phyloP scores from a whole-genome alignment of 2,329 filamentous ascomycete species.

The Fusarium virguliforme region DNA sequence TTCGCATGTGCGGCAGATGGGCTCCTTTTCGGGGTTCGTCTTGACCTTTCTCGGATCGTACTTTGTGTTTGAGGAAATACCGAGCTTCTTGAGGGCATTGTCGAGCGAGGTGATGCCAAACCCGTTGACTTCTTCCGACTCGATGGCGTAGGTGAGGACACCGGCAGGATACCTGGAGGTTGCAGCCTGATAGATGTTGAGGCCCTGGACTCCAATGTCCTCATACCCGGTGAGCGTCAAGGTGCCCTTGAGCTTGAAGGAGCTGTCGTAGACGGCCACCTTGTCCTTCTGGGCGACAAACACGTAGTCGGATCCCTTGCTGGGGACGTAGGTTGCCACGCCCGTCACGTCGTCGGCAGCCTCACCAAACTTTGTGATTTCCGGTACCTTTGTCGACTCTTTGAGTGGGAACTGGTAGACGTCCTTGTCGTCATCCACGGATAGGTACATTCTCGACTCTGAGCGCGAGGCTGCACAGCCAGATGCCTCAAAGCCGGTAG shows the following conservation, averaged over 20 bases:
- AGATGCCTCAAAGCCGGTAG: constrained; percentile 59
- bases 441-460: constrained; percentile 59
- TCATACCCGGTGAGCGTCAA: constrained; percentile 58
- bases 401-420: constrained; percentile 59
- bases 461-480: constrained; percentile 60
- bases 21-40: constrained; percentile 44
- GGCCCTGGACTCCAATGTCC: constrained; percentile 61
- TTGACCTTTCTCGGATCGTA: constrained; percentile 57
- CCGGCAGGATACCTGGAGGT: constrained; percentile 58
- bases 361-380: constrained; percentile 57
- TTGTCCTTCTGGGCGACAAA: constrained; percentile 59
- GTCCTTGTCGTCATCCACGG: constrained; percentile 56
- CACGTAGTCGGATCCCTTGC: constrained; percentile 59
- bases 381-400: constrained; percentile 58
- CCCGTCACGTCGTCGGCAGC: constrained; percentile 59
- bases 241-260: constrained; percentile 57
- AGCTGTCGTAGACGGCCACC: constrained; percentile 59
- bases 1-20: constrained; percentile 56
- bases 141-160: constrained; percentile 59
- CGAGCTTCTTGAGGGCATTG: constrained; percentile 53
- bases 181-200: constrained; percentile 59
- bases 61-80: constrained; percentile 56
- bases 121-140: constrained; percentile 58
- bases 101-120: constrained; percentile 61
- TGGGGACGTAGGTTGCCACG: constrained; percentile 59